Evolutionary conservation across 805 yeast species (phyloP).

Genomic region (Wickerhamomyces tratensis): DNA sequence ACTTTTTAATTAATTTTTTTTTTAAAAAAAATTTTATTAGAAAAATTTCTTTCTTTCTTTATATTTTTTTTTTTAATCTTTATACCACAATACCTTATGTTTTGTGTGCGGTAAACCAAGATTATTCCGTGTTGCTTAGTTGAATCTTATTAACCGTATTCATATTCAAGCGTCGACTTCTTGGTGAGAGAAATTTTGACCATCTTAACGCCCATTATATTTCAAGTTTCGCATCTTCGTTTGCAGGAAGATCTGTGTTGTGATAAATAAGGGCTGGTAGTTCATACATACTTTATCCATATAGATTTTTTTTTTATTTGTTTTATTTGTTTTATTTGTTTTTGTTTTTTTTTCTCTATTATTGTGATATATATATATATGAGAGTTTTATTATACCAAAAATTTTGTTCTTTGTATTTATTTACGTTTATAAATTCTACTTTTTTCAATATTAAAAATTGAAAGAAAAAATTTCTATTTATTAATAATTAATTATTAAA

Average conservation of each 20-base stretch:
- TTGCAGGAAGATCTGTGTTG: conserved; percentile 28
- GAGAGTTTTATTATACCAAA: too few relatives aligned
- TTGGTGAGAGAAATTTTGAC: conserved; percentile 52
- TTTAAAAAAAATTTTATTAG: conserved; percentile 2
- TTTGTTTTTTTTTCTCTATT: too few relatives aligned
- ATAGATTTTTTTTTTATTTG: too few relatives aligned
- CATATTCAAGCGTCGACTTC: conserved; percentile 56
- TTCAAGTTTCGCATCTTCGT: conserved; percentile 21
- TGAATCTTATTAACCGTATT: conserved; percentile 24
- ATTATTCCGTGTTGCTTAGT: conserved; percentile 68
- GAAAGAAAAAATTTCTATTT: too few relatives aligned
- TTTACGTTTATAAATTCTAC: too few relatives aligned
- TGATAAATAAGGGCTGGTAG: conserved; percentile 57
- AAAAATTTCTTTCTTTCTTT: conserved; percentile 1
- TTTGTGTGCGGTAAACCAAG: conserved; percentile 68
- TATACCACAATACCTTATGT: conserved; percentile 17
- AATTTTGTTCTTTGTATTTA: too few relatives aligned
- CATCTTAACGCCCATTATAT: conserved; percentile 62
- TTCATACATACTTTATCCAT: conserved; percentile 33
- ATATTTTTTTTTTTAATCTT: conserved; percentile 6
- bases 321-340: too few relatives aligned
- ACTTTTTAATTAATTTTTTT: too few relatives aligned
- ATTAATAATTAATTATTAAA: too few relatives aligned
- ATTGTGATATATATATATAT: too few relatives aligned
- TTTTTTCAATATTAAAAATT: too few relatives aligned